phyloP scores from a whole-genome alignment of 2,329 filamentous ascomycete genomes.

The Penicillium sp. region DNA sequence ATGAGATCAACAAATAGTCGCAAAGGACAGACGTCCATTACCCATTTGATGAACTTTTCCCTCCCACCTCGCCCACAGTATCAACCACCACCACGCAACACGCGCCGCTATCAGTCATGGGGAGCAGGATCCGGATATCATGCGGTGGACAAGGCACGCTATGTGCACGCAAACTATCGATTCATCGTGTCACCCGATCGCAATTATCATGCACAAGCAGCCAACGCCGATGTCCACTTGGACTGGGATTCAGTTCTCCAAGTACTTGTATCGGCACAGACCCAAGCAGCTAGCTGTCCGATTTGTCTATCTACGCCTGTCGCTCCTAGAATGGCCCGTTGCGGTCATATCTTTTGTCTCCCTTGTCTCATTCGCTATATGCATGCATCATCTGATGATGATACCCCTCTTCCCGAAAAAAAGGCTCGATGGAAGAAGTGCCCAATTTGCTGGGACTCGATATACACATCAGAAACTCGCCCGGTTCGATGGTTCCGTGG shows the following conservation, averaged over 20 bases:
- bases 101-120: conserved; percentile 74
- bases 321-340: conserved; percentile 93
- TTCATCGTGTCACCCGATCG: conserved; percentile 86
- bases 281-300: conserved; percentile 83
- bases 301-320: conserved; percentile 93
- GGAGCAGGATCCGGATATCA: conserved; percentile 87
- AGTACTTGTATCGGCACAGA: conserved; percentile 84
- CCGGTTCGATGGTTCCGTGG: conserved; percentile 89
- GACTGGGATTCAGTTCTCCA: conserved; percentile 91
- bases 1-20: conserved; percentile 67
- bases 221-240: conserved; percentile 82
- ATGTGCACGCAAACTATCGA: conserved; percentile 94
- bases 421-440: conserved; percentile 87
- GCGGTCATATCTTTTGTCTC: conserved; percentile 94
- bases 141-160: conserved; percentile 84
- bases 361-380: conserved; percentile 94
- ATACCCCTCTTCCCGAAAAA: conserved; percentile 62
- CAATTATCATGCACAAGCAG: conserved; percentile 75
- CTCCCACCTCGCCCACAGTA: conserved; percentile 69
- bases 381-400: conserved; percentile 73
- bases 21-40: conserved; percentile 94
- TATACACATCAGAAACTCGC: conserved; percentile 87
- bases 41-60: conserved; percentile 90
- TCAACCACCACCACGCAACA: conserved; percentile 56
- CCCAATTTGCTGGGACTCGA: conserved; percentile 87